Base-by-base conservation (phyloP, 768 basidiomycete species). In the Lactarius sp. region DNA sequence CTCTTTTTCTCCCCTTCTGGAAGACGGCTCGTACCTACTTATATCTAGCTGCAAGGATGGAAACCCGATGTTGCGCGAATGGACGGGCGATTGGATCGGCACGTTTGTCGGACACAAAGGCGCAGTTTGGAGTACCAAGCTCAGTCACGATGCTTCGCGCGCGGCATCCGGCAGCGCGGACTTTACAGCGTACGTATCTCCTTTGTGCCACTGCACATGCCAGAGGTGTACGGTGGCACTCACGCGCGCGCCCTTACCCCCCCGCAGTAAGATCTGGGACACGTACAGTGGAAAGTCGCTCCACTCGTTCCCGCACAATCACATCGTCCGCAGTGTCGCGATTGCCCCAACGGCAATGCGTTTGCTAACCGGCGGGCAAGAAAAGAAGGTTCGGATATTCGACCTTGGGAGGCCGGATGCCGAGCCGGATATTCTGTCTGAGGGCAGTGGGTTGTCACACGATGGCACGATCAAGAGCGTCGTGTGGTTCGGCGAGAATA, bases 81-180 rank as follows among this genome's bases (percentile, higher is more conserved):
- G 95, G 95, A 91, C 92, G 60, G 96, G 96, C 39, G 97, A 99
- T 75, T 99, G 97, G 97, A 91, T 97, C 73, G 97, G 97, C 42
- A 92, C 90, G 18, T 92, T 91, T 74, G 80, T 92, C 47, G 89
- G 90, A 27, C 89, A 91, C 77, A 91, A 92, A 74, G 97, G 96
- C 69, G 96, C 96, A 8, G 96, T 99, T 4, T 99, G 96, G 96
- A 87, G 90, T 68, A 90, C 91, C 55, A 96, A 97, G 76, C 84
- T 99, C 64, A 92, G 90, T 33, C 77, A 81, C 22, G 95, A 98
- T 75, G 84, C 87, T 14, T 85, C 92, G 16, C 83, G 86, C 71
- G 96, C 96, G 14, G 94, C 86, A 22, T 90, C 95, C 2, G 96
- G 90, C 51, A 94, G 92, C 73, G 96, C 96, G 39, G 96, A 98